Conservation (phyloP, 306 rosid species). For the Castanea sativa region DNA sequence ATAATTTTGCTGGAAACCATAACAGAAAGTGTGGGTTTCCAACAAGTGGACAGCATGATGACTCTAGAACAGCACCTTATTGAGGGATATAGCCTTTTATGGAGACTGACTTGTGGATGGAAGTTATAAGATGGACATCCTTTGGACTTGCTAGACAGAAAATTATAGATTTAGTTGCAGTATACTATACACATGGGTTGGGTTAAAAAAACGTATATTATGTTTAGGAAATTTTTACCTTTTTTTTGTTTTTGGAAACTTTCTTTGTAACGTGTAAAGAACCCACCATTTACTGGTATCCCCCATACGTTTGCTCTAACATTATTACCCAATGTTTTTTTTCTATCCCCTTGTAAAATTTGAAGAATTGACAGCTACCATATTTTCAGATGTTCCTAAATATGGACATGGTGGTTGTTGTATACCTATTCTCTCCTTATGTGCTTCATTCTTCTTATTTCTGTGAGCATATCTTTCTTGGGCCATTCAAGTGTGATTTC, state of each 20-base stretch:
- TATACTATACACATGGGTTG: not conserved
- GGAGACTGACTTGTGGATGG: not conserved
- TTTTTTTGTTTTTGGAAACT: not conserved
- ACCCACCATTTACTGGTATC: not conserved
- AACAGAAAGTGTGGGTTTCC: not conserved
- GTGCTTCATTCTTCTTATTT: not conserved
- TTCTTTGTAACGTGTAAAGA: not conserved
- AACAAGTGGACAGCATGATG: not conserved
- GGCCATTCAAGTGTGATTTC: not conserved
- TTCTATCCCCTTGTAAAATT: not conserved
- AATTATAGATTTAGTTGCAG: not conserved
- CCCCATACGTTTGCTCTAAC: not conserved
- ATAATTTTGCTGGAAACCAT: not conserved
- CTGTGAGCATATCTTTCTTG: slow-evolving; percentile 6
- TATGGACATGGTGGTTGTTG: not conserved
- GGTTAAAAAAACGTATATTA: not conserved
- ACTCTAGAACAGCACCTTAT: not conserved
- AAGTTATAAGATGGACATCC: not conserved
- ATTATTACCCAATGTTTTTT: not conserved
- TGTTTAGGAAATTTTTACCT: not conserved
- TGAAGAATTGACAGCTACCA: not conserved
- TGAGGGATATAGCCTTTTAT: not conserved
- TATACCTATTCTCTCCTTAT: not conserved
- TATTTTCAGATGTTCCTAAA: too few relatives aligned
- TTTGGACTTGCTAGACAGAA: not conserved